These are phyloP conservation scores for Thymus quinquecostatus DNA, from an alignment of 257 asterid genomes.

Conservation along the genomic window DNA sequence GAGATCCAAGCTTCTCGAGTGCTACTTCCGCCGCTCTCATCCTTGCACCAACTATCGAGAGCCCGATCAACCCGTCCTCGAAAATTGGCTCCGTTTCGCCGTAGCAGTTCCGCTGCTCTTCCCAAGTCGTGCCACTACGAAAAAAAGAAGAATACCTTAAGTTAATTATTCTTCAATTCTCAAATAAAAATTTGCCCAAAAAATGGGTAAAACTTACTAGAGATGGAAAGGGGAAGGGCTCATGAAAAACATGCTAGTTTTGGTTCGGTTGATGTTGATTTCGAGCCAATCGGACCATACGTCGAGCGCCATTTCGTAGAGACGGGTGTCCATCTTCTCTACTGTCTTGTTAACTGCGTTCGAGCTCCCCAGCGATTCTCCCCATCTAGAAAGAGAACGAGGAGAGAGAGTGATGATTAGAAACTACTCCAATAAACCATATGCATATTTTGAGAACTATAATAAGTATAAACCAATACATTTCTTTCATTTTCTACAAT, in stretches of 20 bases:
- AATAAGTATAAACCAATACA: too few relatives aligned
- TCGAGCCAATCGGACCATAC: slow-evolving; percentile 80
- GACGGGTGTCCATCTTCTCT: slow-evolving; percentile 14
- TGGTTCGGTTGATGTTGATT: slow-evolving; percentile 52
- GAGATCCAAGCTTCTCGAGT: slow-evolving; percentile 13
- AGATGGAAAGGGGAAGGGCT: slow-evolving; percentile 63
- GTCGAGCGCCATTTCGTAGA: slow-evolving; percentile 64
- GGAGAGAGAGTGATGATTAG: background rate
- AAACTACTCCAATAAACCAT: too few relatives aligned
- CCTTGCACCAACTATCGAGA: background rate
- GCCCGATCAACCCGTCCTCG: slow-evolving; percentile 21
- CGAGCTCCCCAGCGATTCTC: slow-evolving; percentile 51
- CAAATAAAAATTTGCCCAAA: too few relatives aligned
- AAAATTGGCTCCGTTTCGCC: slow-evolving; percentile 33
- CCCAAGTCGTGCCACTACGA: slow-evolving; percentile 9
- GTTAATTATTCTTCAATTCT: too few relatives aligned
- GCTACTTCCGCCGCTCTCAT: slow-evolving; percentile 12
- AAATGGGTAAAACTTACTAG: slow-evolving; percentile 10
- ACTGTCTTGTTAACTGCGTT: slow-evolving; percentile 51
- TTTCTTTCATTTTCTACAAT: too few relatives aligned
- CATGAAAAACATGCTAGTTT: slow-evolving; percentile 55
- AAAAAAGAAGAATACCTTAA: background rate
- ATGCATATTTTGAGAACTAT: too few relatives aligned
- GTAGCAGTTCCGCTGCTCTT: slow-evolving; percentile 16
- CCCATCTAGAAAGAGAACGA: slow-evolving; percentile 46